Base-by-base conservation (phyloP, 108 stramenopile species). In the Schizochytrium sp. region DNA sequence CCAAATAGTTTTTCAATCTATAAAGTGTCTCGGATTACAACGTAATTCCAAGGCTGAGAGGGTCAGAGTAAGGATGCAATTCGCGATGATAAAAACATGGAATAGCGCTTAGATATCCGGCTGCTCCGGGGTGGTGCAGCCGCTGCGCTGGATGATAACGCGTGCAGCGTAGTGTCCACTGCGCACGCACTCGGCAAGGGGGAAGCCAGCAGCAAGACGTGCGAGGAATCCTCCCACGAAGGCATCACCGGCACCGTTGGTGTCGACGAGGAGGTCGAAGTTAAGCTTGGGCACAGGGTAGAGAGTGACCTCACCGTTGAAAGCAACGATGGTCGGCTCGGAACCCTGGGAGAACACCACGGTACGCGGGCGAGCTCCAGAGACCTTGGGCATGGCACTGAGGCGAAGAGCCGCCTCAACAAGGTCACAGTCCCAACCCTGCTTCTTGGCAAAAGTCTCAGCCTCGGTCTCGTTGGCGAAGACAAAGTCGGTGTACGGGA, bases 391-490 rank as follows among this genome's bases (percentile, higher is more conserved):
- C 90, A 94, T 57, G 28, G 95, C 96, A 13, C 95, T 95, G 90
- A 98, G 92, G 73, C 95, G 93, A 46, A 98, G 88, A 73, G 99
- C 99, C 88, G 98, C 95, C 73, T 96, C 93, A 72, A 96, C 93
- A 61, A 98, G 87, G 91, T 98, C 98, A 19, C 94, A 94, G 56
- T 46, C 98, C 90, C 97, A 92, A 42, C 91, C 96, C 88, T 99
- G 94, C 91, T 97, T 96, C 94, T 97, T 97, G 55, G 96, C 99
- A 91, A 97, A 98, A 4, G 98, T 95, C 10, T 93, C 97, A 49
- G 99, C 99, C 94, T 99, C 99, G 83, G 95, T 95, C 93, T 99
- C 98, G 91, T 99, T 99, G 72, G 97, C 97, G 92, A 99, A 99
- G 76, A 99, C 93, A 92, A 92, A 97, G 91, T 99, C 98, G 56